Evolutionary conservation across 768 basidiomycete genomes (phyloP), one percentile per base, ranked within the genome.

Genomic region (Panaeolus papilionaceus): DNA sequence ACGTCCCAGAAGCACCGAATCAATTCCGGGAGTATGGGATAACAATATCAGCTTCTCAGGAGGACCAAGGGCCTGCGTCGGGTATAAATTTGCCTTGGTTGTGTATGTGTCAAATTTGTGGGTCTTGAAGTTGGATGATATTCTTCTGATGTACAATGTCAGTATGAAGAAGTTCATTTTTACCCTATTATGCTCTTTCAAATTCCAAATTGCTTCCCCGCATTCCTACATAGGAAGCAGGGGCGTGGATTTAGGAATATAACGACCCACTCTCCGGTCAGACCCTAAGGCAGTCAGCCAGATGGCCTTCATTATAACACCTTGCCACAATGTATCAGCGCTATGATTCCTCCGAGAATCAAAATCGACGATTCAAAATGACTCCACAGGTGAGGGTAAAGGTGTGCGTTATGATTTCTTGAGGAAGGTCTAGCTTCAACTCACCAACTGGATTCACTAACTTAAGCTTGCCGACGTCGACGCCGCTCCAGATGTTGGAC

Each of bases 51-150:
- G 86, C 0, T 92, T 92, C 81, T 68, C 88, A 1, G 87, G 87
- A 1, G 87, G 87, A 40, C 86, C 88, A 11, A 82, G 83, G 16
- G 82, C 87, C 0, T 92, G 90, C 68, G 90, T 91, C 37, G 89
- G 89, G 0, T 90, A 85, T 72, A 83, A 86, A 4, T 91, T 91
- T 73, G 80, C 90, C 14, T 74, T 90, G 26, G 77, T 84, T 20
- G 88, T 88, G 86, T 88, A 67, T 39, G 86, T 82, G 14, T 47
- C n/a, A 14, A 8, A 12, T 12, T 39, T 39, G n/a, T 39, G 38
- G 23, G 23, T 23, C 38, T 39, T 39, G 38, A 12, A 8, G 38
- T 8, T 39, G 12, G 38, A 7, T 39, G 38, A 39, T 8, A 12
- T 12, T 42, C 42, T 4, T 58, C 42, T 39, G 8, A 39, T 39